phyloP scores from a whole-genome alignment of 108 stramenopile species.

The Chaetoceros tenuissimus region DNA sequence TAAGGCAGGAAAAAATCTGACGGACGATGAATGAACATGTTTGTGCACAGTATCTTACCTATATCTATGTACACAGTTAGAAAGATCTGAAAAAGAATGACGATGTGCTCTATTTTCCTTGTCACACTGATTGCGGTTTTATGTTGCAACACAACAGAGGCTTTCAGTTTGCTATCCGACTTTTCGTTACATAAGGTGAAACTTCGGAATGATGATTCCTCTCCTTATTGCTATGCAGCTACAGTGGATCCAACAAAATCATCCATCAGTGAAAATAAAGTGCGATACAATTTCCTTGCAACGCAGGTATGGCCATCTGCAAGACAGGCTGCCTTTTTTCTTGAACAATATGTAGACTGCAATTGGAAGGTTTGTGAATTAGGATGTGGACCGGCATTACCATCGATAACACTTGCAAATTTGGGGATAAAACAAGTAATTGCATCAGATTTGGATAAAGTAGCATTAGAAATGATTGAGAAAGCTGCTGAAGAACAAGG shows the following conservation, averaged over 20 bases:
- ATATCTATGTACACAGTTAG: too few species aligned
- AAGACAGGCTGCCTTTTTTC: slow-evolving; percentile 32
- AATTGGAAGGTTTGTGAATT: slow-evolving; percentile 54
- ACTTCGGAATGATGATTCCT: not conserved
- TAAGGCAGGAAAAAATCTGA: too few species aligned
- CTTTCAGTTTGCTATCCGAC: too few species aligned
- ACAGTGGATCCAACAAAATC: not conserved
- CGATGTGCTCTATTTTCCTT: too few species aligned
- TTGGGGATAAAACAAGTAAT: slow-evolving; percentile 30
- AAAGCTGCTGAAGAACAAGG: slow-evolving; percentile 53
- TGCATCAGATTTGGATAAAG: slow-evolving; percentile 55
- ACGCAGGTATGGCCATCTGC: slow-evolving; percentile 82
- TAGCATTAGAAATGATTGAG: slow-evolving; percentile 42
- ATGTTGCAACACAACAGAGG: not conserved
- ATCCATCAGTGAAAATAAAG: slow-evolving; percentile 1
- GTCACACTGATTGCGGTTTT: too few species aligned
- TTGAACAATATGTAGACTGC: slow-evolving; percentile 25
- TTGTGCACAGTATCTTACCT: too few species aligned
- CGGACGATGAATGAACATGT: too few species aligned
- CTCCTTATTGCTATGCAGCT: not conserved
- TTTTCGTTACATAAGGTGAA: not conserved
- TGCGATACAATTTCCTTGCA: slow-evolving; percentile 62
- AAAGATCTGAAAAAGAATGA: too few species aligned
- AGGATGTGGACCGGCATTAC: slow-evolving; percentile 72
- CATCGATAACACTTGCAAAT: slow-evolving; percentile 42